These are phyloP conservation scores for Solanum rostratum DNA, from an alignment of 257 asterid genomes.

Conservation along the genomic window DNA sequence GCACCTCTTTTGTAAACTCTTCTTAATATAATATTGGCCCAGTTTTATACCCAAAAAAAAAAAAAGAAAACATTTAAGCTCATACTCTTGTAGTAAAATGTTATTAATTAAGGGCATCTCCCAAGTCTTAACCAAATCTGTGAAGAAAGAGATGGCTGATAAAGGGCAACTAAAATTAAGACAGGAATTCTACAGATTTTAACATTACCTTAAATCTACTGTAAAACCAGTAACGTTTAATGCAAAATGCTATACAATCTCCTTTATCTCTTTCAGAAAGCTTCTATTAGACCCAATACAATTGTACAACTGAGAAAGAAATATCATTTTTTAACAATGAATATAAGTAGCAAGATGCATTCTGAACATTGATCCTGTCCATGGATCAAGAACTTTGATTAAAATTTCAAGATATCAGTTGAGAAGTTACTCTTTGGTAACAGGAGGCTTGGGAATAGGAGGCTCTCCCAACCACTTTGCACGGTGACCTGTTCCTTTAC, in stretches of 20 bases:
- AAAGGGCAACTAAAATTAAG: neutral
- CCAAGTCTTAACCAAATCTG: no score
- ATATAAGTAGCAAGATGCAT: neutral
- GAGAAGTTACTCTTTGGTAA: constrained; percentile 24
- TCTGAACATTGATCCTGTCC: neutral
- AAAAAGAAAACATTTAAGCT: no score
- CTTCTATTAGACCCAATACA: neutral
- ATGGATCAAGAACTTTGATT: neutral
- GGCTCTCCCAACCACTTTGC: constrained; percentile 89
- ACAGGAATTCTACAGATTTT: neutral
- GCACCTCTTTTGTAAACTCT: no score
- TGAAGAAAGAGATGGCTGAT: no score
- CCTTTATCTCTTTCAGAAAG: neutral
- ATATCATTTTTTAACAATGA: neutral
- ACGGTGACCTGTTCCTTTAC: constrained; percentile 91
- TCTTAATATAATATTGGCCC: no score
- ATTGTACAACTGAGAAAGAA: neutral
- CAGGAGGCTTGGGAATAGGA: constrained; percentile 50
- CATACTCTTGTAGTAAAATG: no score
- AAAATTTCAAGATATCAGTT: neutral
- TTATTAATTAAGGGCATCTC: no score
- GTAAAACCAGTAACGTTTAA: neutral
- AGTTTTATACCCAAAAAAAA: no score
- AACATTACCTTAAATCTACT: neutral
- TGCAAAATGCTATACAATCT: neutral